These are phyloP conservation scores for Kwoniella sp. DNA, from an alignment of 768 basidiomycete genomes.

Conservation along the genomic window DNA sequence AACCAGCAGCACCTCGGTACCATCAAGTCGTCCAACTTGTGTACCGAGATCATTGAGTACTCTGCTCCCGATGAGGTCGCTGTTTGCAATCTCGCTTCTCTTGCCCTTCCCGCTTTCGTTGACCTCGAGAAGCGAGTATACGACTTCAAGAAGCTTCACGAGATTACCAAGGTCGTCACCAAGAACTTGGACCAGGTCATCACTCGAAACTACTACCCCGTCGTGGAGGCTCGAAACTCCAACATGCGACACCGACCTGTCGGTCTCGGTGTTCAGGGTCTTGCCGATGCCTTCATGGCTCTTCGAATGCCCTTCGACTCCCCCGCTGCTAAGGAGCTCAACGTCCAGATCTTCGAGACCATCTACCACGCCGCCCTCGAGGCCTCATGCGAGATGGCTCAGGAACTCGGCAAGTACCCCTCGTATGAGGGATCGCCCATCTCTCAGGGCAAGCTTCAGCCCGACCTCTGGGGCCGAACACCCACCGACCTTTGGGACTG, in stretches of 20 bases:
- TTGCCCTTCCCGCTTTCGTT: slow-evolving; percentile 92
- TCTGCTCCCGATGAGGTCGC: slow-evolving; percentile 95
- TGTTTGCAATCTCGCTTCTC: slow-evolving; percentile 96
- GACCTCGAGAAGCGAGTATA: slow-evolving; percentile 67
- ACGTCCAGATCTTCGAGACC: slow-evolving; percentile 96
- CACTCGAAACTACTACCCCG: slow-evolving; percentile 84
- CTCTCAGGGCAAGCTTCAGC: slow-evolving; percentile 82
- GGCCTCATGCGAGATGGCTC: slow-evolving; percentile 84
- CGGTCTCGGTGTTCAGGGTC: slow-evolving; percentile 94
- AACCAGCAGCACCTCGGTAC: slow-evolving; percentile 98
- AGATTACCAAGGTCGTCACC: slow-evolving; percentile 87
- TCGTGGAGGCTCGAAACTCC: slow-evolving; percentile 83
- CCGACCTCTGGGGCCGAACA: slow-evolving; percentile 90
- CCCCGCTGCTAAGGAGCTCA: slow-evolving; percentile 78
- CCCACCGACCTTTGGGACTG: slow-evolving; percentile 94
- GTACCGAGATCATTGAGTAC: slow-evolving; percentile 99
- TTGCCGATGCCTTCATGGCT: slow-evolving; percentile 97
- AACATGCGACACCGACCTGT: slow-evolving; percentile 98
- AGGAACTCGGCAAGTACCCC: slow-evolving; percentile 77
- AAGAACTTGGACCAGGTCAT: slow-evolving; percentile 75
- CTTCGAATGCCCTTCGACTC: slow-evolving; percentile 95
- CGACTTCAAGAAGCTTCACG: slow-evolving; percentile 94
- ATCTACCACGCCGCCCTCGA: slow-evolving; percentile 96
- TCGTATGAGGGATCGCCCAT: slow-evolving; percentile 91
- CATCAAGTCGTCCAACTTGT: slow-evolving; percentile 98